These are phyloP conservation scores for Adansonia madagascariensis DNA, from an alignment of 441 rosid species.

Conservation along the genomic window DNA sequence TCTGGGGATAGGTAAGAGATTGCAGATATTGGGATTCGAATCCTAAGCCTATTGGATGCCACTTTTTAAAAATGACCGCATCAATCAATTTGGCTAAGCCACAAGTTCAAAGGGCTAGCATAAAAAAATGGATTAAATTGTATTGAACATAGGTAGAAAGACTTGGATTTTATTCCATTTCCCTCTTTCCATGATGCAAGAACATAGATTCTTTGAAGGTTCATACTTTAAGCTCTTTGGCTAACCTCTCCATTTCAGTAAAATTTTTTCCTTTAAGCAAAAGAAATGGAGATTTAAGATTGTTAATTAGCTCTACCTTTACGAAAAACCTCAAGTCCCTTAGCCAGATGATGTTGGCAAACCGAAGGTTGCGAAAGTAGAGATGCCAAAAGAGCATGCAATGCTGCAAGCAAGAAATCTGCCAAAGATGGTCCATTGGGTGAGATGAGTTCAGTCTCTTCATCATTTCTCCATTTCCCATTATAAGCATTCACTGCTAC, in stretches of 20 bases:
- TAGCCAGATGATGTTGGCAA: conserved; percentile 13
- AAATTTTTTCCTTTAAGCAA: neutral
- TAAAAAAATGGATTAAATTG: too few species aligned
- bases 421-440: neutral
- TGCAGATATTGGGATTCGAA: too few species aligned
- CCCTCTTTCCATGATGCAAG: too few species aligned
- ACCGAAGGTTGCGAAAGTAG: conserved; percentile 19
- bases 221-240: neutral
- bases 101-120: too few species aligned
- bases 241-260: neutral
- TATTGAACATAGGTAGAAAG: too few species aligned
- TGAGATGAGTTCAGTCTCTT: conserved; percentile 1
- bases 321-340: conserved; percentile 13
- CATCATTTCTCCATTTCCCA: conserved; percentile 19
- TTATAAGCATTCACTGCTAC: conserved; percentile 12
- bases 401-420: conserved; percentile 17
- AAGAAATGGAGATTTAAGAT: neutral
- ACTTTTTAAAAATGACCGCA: too few species aligned
- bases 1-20: too few species aligned
- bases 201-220: too few species aligned
- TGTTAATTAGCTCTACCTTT: conserved; percentile 6
- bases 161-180: too few species aligned
- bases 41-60: too few species aligned
- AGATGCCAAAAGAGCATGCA: conserved; percentile 23
- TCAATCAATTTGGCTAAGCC: too few species aligned